phyloP scores from a whole-genome alignment of 192 early-diverging fungal species.

The Rhizophagus clarus region DNA sequence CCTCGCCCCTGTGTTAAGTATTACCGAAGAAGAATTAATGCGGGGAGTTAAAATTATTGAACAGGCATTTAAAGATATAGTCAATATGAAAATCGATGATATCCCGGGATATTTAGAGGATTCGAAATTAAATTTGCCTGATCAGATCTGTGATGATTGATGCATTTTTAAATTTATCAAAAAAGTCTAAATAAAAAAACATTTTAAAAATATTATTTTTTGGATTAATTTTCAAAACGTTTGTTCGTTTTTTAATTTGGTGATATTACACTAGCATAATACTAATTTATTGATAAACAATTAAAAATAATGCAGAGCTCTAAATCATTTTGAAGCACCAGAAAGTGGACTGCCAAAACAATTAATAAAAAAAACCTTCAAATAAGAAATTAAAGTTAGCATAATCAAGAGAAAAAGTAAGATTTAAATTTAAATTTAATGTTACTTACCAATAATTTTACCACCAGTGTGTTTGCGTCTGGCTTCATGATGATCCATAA shows the following conservation, averaged over 20 bases:
- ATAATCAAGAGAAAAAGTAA: no score
- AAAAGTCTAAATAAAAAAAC: no score
- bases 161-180: no score
- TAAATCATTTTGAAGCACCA: no score
- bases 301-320: no score
- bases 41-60: slow-evolving; percentile 81
- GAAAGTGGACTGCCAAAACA: neutral
- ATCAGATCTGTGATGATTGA: no score
- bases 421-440: neutral
- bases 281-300: no score
- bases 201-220: no score
- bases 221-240: no score
- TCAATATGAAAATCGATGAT: slow-evolving; percentile 54
- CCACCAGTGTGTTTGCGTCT: slow-evolving; percentile 97
- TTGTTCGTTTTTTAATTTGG: no score
- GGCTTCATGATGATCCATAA: slow-evolving; percentile 99
- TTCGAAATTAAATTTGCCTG: slow-evolving; percentile 13
- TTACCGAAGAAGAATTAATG: slow-evolving; percentile 89
- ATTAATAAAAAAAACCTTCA: neutral
- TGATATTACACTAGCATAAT: no score
- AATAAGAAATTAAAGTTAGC: neutral
- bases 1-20: slow-evolving; percentile 92
- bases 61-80: slow-evolving; percentile 73
- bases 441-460: slow-evolving; percentile 85
- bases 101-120: slow-evolving; percentile 54